Base-by-base conservation (phyloP, 306 rosid genomes). In the Medicago arabica region DNA sequence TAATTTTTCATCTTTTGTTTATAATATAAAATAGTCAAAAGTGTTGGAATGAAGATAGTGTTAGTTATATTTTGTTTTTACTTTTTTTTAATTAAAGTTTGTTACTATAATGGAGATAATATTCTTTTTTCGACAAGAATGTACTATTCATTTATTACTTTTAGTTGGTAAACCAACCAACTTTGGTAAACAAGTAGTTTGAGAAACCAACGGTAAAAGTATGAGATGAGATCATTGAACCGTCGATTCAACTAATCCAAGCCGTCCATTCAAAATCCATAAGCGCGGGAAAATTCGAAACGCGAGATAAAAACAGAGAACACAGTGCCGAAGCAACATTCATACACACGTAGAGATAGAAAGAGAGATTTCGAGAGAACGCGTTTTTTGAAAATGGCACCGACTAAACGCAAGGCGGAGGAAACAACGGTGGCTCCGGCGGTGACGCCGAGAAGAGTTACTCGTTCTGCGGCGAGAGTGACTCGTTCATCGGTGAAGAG, bases 401-500 rank as follows among this genome's bases (percentile, higher is more conserved):
- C 85, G 0, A 11, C 6, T 12, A 70, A 76, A 14, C 78, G 75
- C 17, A 67, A 71, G 50, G 68, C 67, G 4, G 53, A 70, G 28
- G 50, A 18, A 17, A 5, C 54, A 2, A 14, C n/a, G 10, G 7
- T 16, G 0, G 10, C 21, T 1, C 3, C 71, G 34, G 39, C 8
- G 34, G 39, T 6, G 18, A 6, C 63, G 14, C 40, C 71, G 18
- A 21, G 9, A 3, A 84, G 85, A 16, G 31, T 61, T 4, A 77
- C 82, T 13, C 87, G 87, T 2, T 55, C 82, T 1, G 14, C 74
- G 3, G 49, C 10, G 1, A 84, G 87, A 14, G 39, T 76, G 4
- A 84, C 87, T 34, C 87, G 87, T 4, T 47, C 80, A 4, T 11
- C 82, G 15, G 40, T 58, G 13, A 80, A 47, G 54, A 60, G 67